Percentiles rank a stretch among this genome's conserved stretches.
These are phyloP conservation scores for Komagataella mondaviorum DNA, from an alignment of 805 yeast species.

Conservation along the genomic window DNA sequence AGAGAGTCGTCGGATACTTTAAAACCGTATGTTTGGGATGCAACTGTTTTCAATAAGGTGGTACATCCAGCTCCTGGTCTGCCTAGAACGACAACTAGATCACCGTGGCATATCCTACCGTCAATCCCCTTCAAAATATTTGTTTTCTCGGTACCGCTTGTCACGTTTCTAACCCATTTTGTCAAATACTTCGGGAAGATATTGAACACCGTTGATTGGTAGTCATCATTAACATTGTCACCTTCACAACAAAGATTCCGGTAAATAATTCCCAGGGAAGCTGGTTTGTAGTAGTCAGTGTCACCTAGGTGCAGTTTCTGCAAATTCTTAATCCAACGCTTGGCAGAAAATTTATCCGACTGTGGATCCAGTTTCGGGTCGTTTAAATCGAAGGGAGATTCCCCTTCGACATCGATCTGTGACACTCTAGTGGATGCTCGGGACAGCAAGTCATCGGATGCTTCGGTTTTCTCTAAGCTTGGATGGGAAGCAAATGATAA, in stretches of 20 bases:
- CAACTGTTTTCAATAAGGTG: constrained; percentile 41
- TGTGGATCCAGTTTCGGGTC: constrained; percentile 46
- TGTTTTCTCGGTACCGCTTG: constrained; percentile 14
- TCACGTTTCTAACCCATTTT: constrained; percentile 5
- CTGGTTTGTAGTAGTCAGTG: constrained; percentile 45
- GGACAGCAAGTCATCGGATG: neutral
- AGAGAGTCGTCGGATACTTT: constrained; percentile 26
- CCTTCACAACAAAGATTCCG: constrained; percentile 51
- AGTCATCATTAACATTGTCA: constrained; percentile 44
- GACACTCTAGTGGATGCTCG: neutral
- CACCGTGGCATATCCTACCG: constrained; percentile 18
- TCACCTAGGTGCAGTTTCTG: constrained; percentile 35
- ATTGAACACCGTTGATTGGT: constrained; percentile 48
- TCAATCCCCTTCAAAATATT: constrained; percentile 40
- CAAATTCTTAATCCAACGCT: constrained; percentile 53
- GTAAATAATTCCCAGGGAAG: constrained; percentile 44
- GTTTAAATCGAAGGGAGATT: constrained; percentile 1
- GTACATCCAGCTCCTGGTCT: constrained; percentile 44
- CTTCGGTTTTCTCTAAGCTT: neutral
- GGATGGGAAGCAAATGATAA: neutral
- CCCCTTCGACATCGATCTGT: neutral
- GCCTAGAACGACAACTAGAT: constrained; percentile 23
- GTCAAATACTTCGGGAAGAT: constrained; percentile 13
- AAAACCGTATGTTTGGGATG: constrained; percentile 45
- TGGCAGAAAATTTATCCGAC: constrained; percentile 37